Evolutionary conservation across 495 filamentous ascomycete genomes (phyloP).

Genomic region (Daldinia childiae): DNA sequence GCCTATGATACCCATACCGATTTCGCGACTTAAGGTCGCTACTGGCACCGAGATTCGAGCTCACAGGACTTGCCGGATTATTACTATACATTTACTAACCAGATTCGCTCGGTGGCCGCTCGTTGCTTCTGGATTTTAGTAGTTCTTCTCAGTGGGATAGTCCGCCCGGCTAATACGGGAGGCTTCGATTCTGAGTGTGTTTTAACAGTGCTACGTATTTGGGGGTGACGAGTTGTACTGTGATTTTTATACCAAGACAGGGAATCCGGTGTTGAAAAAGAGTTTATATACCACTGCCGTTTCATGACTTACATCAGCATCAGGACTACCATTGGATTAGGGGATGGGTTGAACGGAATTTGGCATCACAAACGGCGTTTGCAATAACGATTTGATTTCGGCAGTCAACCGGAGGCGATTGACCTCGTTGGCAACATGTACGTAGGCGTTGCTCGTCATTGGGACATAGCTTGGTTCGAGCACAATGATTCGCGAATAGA

Average conservation of each 20-base stretch:
- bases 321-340: conserved; percentile 39
- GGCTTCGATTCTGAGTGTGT: conserved; percentile 39
- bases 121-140: conserved; percentile 23
- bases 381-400: conserved; percentile 45
- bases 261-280: conserved; percentile 42
- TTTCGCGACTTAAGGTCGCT: conserved; percentile 30
- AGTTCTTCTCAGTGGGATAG: conserved; percentile 22
- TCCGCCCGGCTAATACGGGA: conserved; percentile 8
- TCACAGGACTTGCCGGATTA: conserved; percentile 9
- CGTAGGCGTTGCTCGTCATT: conserved; percentile 41
- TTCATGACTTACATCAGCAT: conserved; percentile 45
- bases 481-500: conserved; percentile 42
- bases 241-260: conserved; percentile 41
- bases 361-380: conserved; percentile 45
- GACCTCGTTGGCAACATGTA: conserved; percentile 40
- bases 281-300: conserved; percentile 42
- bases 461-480: conserved; percentile 35
- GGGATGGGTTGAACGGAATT: conserved; percentile 44
- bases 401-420: conserved; percentile 30
- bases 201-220: conserved; percentile 28
- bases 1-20: conserved; percentile 38
- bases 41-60: conserved; percentile 21
- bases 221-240: conserved; percentile 30
- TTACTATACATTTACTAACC: conserved; percentile 11
- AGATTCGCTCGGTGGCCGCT: conserved; percentile 27